A percentile compares a stretch with the other conserved stretches of the same genome.
Conservation (phyloP, 129 eudicot genomes). For the Pseudognaphalium luteoalbum region DNA sequence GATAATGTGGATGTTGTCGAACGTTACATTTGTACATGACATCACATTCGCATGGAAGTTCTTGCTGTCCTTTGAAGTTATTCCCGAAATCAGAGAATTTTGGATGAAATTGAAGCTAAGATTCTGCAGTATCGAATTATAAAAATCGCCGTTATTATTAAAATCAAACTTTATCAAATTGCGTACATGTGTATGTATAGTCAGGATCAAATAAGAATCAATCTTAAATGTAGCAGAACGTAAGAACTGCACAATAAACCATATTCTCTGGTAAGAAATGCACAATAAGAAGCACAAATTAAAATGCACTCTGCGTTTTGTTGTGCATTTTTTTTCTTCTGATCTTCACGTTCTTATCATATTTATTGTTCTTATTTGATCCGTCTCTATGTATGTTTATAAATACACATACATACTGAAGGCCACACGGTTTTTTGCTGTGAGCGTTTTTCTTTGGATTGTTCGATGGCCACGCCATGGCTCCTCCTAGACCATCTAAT, state of each 20-base stretch:
- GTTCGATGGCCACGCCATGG: conserved; percentile 41
- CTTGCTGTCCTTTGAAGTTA: conserved; percentile 55
- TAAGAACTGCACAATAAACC: neutral
- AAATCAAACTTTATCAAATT: no score
- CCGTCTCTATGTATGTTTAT: neutral
- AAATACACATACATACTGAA: conserved; percentile 38
- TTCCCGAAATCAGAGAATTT: conserved; percentile 39
- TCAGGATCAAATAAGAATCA: neutral
- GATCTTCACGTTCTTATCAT: neutral
- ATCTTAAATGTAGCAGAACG: neutral
- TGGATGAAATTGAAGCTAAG: conserved; percentile 50
- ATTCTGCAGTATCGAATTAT: conserved; percentile 29
- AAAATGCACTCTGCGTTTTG: neutral
- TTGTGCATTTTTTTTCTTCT: neutral
- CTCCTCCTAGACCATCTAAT: conserved; percentile 62
- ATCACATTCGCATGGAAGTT: conserved; percentile 42
- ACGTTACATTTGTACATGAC: conserved; percentile 40
- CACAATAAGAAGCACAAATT: neutral
- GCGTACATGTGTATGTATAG: neutral
- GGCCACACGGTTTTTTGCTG: conserved; percentile 28
- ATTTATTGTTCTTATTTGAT: conserved; percentile 7
- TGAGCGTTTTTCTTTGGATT: conserved; percentile 23
- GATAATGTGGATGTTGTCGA: conserved; percentile 25
- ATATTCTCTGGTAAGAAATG: neutral
- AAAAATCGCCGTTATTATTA: neutral